Conservation (phyloP, 2,329 filamentous ascomycete species). For the Knufia petricola region DNA sequence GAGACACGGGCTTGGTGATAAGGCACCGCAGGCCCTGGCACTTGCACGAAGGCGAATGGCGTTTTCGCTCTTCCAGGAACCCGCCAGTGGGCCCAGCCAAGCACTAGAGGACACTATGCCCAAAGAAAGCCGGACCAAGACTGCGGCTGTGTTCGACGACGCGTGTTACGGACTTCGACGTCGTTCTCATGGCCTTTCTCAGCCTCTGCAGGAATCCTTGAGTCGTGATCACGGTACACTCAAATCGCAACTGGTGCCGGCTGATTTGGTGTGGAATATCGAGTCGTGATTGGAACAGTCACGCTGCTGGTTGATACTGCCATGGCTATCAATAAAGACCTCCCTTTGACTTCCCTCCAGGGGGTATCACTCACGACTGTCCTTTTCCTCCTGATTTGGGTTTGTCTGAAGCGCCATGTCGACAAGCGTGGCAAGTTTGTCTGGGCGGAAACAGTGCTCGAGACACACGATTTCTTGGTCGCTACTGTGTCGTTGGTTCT, state of each 20-base stretch:
- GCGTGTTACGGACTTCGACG: background rate
- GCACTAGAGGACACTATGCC: background rate
- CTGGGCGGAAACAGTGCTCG: slow-evolving; percentile 11
- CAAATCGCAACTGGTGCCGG: no score
- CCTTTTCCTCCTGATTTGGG: slow-evolving; percentile 16
- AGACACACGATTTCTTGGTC: slow-evolving; percentile 14
- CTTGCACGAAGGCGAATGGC: no score
- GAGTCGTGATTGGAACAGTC: no score
- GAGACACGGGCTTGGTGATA: no score
- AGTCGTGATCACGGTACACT: background rate
- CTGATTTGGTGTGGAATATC: no score
- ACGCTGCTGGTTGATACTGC: no score
- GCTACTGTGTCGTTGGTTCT: slow-evolving; percentile 15
- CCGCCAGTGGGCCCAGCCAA: background rate
- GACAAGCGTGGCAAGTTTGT: slow-evolving; percentile 12
- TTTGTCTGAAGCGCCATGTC: slow-evolving; percentile 13
- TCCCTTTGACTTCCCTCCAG: slow-evolving; percentile 15
- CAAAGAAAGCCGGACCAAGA: background rate
- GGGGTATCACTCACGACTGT: slow-evolving; percentile 15
- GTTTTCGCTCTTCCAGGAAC: no score
- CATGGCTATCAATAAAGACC: slow-evolving; percentile 1
- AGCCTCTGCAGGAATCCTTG: background rate
- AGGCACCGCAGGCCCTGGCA: no score
- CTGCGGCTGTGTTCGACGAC: background rate
- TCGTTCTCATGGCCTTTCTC: background rate